Percentiles rank a stretch among this genome's conserved stretches.
Evolutionary conservation across 1,284 basidiomycete genomes (phyloP).

Genomic region (Bjerkandera adusta): DNA sequence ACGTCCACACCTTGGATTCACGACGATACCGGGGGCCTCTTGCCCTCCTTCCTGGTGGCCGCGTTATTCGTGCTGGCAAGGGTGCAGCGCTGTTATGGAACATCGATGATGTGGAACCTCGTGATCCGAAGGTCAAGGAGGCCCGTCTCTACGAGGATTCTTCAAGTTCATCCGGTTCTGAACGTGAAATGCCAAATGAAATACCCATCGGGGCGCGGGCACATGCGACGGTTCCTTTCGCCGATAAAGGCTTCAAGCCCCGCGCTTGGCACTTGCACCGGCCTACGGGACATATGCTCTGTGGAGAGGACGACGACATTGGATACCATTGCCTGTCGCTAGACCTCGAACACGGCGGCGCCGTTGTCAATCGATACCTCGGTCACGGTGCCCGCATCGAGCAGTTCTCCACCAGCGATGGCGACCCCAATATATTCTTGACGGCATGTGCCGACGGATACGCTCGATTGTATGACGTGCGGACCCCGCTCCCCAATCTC

Average conservation of each 20-base stretch:
- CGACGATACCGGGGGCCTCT: conserved; percentile 28
- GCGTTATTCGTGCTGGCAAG: conserved; percentile 31
- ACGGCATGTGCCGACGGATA: conserved; percentile 37
- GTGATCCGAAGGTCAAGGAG: conserved; percentile 28
- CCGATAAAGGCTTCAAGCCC: conserved; percentile 22
- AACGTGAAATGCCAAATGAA: conserved; percentile 28
- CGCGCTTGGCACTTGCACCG: conserved; percentile 30
- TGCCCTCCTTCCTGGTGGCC: conserved; percentile 25
- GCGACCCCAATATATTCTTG: conserved; percentile 35
- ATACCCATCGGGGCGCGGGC: conserved; percentile 30
- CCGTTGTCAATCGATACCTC: conserved; percentile 31
- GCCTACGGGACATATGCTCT: conserved; percentile 27
- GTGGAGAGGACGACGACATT: conserved; percentile 21
- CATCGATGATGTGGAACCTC: conserved; percentile 31
- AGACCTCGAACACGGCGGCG: conserved; percentile 34
- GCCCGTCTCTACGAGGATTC: conserved; percentile 6
- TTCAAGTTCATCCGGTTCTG: conserved; percentile 13
- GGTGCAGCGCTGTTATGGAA: conserved; percentile 34
- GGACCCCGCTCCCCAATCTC: conserved; percentile 26
- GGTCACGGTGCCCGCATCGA: conserved; percentile 36
- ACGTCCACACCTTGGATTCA: conserved; percentile 33
- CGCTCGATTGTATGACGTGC: conserved; percentile 37
- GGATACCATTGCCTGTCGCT: conserved; percentile 27
- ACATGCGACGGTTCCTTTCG: conserved; percentile 24
- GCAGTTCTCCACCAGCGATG: conserved; percentile 32